phyloP scores from a whole-genome alignment of 306 rosid species.

The Pyrus pyrifolia region DNA sequence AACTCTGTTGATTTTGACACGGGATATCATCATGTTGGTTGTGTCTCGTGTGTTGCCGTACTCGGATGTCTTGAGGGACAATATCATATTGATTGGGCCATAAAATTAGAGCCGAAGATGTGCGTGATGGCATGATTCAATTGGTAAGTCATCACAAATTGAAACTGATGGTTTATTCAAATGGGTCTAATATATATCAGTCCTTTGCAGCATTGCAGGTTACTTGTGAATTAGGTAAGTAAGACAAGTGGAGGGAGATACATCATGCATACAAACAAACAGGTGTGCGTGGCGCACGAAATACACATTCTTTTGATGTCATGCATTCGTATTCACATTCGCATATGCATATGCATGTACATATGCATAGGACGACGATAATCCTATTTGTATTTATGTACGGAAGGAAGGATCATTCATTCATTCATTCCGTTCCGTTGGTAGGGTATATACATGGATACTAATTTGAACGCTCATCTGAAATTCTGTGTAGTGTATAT shows the following conservation, averaged over 20 bases:
- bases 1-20: not conserved
- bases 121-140: conserved; percentile 6
- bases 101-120: conserved; percentile 4
- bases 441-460: no score
- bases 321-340: not conserved
- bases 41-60: conserved; percentile 5
- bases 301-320: not conserved
- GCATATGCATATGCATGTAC: not conserved
- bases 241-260: no score
- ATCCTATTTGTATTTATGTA: not conserved
- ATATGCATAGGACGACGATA: not conserved
- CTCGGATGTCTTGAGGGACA: not conserved
- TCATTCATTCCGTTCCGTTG: no score
- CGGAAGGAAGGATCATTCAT: not conserved
- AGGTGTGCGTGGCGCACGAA: not conserved
- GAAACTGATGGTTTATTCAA: not conserved
- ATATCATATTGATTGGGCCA: not conserved
- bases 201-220: not conserved
- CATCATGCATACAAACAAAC: no score
- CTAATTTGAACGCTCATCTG: no score
- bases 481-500: no score
- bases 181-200: no score
- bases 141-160: conserved; percentile 3
- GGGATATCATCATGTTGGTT: not conserved
- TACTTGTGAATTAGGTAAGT: not conserved